These are phyloP conservation scores for Colletotrichum sp. DNA, from an alignment of 2,329 filamentous ascomycete species.

Conservation along the genomic window DNA sequence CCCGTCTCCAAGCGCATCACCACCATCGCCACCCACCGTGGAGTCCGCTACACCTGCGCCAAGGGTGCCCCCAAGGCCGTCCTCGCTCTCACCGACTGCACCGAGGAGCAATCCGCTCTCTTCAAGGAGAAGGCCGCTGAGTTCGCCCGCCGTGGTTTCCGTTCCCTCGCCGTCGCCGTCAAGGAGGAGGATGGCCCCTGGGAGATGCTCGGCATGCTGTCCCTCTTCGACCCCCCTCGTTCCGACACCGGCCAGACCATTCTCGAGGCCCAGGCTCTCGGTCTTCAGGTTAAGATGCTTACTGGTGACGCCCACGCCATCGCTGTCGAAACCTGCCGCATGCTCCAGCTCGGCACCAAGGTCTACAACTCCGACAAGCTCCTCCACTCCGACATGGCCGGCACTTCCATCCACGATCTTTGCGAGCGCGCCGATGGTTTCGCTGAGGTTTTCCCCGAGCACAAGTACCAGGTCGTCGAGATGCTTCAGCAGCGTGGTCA, in stretches of 20 bases:
- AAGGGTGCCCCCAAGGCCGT: conserved; percentile 82
- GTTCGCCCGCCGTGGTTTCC: conserved; percentile 81
- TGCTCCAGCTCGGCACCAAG: conserved; percentile 79
- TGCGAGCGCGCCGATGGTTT: conserved; percentile 78
- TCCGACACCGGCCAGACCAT: conserved; percentile 82
- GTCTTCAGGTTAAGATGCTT: conserved; percentile 82
- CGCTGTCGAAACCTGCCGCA: conserved; percentile 83
- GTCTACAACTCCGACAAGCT: conserved; percentile 82
- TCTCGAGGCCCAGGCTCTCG: conserved; percentile 75
- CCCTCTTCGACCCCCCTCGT: conserved; percentile 82
- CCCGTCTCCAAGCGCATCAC: conserved; percentile 83
- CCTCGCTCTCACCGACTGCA: conserved; percentile 71
- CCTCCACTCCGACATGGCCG: conserved; percentile 76
- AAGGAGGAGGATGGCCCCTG: conserved; percentile 78
- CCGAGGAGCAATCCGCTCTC: conserved; percentile 65
- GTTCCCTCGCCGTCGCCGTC: conserved; percentile 78
- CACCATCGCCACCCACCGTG: conserved; percentile 70
- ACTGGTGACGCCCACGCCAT: conserved; percentile 83
- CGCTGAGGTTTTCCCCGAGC: conserved; percentile 76
- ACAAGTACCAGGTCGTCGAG: conserved; percentile 79
- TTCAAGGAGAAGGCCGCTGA: conserved; percentile 77
- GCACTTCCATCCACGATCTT: conserved; percentile 76
- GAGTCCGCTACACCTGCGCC: conserved; percentile 73
- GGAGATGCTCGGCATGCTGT: conserved; percentile 77
- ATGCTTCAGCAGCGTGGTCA: conserved; percentile 77